These are phyloP conservation scores for Sporothrix dimorphospora DNA, from an alignment of 2,329 filamentous ascomycete species.

Conservation along the genomic window DNA sequence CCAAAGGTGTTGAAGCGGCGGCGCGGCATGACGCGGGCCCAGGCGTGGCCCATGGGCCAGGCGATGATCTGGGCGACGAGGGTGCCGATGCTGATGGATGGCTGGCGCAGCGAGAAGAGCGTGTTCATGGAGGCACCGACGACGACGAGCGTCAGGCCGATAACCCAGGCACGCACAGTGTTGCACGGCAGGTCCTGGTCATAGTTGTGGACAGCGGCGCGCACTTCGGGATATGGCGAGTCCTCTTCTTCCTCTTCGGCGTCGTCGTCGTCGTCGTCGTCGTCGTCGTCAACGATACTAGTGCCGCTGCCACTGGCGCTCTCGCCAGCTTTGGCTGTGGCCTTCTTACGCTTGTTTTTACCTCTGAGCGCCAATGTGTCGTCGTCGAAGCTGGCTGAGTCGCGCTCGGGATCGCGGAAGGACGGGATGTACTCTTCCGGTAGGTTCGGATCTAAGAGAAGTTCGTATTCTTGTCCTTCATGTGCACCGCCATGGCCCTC, in stretches of 20 bases:
- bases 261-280: constrained; percentile 34
- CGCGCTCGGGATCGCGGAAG: constrained; percentile 31
- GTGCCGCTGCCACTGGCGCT: neutral
- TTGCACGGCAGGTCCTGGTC: constrained; percentile 68
- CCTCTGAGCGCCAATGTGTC: constrained; percentile 27
- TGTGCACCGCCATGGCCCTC: constrained; percentile 46
- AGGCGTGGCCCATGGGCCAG: constrained; percentile 64
- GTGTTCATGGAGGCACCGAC: constrained; percentile 65
- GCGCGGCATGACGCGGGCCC: constrained; percentile 59
- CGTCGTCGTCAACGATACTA: constrained; percentile 1
- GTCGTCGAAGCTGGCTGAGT: constrained; percentile 33
- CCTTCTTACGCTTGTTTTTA: neutral
- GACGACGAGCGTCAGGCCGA: constrained; percentile 60
- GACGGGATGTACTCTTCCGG: constrained; percentile 48
- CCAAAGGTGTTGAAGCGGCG: constrained; percentile 57
- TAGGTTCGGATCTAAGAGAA: constrained; percentile 58
- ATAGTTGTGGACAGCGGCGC: constrained; percentile 66
- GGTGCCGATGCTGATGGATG: constrained; percentile 62
- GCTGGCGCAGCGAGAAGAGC: constrained; percentile 64
- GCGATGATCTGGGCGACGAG: constrained; percentile 67
- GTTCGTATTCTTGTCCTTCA: constrained; percentile 56
- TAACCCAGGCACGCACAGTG: constrained; percentile 67
- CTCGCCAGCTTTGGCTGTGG: neutral
- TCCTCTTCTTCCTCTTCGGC: constrained; percentile 52
- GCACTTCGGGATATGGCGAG: constrained; percentile 65